Conservation (phyloP, 345 rosid species). For the Salix brachista region DNA sequence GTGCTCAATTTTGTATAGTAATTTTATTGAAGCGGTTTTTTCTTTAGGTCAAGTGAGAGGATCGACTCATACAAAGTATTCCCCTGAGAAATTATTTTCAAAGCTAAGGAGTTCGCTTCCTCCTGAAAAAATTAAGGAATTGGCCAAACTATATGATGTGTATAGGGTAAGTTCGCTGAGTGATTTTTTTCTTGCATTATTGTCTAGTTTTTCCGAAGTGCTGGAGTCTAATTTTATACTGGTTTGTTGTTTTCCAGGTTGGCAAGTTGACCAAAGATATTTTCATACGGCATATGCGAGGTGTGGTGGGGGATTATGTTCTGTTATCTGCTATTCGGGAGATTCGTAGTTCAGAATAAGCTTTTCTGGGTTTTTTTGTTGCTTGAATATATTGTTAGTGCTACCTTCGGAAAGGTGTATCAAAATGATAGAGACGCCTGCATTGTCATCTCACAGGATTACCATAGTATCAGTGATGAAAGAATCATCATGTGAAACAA, state of each 20-base stretch:
- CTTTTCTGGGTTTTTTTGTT: neutral
- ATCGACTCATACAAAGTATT: conserved; percentile 7
- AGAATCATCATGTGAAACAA: neutral
- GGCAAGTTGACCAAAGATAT: conserved; percentile 28
- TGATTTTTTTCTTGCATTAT: neutral
- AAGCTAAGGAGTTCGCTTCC: conserved; percentile 37
- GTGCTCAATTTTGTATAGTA: conserved; percentile 1
- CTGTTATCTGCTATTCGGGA: conserved; percentile 30
- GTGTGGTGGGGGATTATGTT: conserved; percentile 35
- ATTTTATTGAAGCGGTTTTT: neutral
- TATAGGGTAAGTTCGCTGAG: conserved; percentile 26
- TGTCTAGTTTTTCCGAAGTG: neutral
- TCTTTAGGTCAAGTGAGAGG: conserved; percentile 22
- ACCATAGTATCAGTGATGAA: neutral
- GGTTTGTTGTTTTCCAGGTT: conserved; percentile 28
- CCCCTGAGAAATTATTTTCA: conserved; percentile 27
- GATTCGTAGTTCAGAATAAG: conserved; percentile 26
- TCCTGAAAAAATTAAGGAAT: conserved; percentile 33
- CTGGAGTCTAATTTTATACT: neutral
- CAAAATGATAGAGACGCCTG: neutral
- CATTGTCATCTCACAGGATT: neutral
- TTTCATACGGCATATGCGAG: conserved; percentile 29
- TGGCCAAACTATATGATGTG: conserved; percentile 19
- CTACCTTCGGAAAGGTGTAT: neutral
- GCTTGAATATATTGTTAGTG: neutral